phyloP scores from a whole-genome alignment of 345 rosid species.

The Acer saccharum region DNA sequence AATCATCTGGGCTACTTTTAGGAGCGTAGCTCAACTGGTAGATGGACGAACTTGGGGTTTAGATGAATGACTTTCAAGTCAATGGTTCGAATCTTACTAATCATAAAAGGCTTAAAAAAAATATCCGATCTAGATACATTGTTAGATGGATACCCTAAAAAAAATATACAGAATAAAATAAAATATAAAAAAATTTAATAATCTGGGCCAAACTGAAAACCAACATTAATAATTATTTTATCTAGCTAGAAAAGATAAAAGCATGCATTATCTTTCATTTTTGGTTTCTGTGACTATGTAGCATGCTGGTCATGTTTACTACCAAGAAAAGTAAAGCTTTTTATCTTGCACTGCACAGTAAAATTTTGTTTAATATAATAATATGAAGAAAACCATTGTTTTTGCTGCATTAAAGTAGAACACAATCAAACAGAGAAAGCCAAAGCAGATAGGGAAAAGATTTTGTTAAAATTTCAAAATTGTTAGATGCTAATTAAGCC shows the following conservation, averaged over 20 bases:
- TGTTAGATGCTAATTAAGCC: background rate
- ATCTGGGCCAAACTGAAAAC: background rate
- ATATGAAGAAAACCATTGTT: background rate
- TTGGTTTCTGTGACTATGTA: conserved; percentile 6
- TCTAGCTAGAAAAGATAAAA: too few species aligned
- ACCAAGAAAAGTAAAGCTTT: conserved; percentile 12
- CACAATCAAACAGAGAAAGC: background rate
- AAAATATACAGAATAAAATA: too few species aligned
- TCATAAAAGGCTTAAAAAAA: too few species aligned
- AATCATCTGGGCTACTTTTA: background rate
- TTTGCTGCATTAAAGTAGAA: conserved; percentile 2
- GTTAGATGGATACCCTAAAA: too few species aligned
- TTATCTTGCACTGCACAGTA: background rate
- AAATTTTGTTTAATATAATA: background rate
- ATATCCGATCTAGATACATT: too few species aligned
- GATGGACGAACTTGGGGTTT: too few species aligned
- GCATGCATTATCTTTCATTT: background rate
- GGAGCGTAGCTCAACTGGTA: too few species aligned
- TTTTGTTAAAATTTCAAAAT: background rate
- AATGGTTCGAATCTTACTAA: too few species aligned
- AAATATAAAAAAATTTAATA: too few species aligned
- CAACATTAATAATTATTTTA: too few species aligned
- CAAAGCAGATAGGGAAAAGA: background rate
- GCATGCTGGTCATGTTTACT: conserved; percentile 16
- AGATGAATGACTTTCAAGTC: too few species aligned